These are phyloP conservation scores for Globisporangium okanoganense DNA, from an alignment of 352 stramenopile genomes.

Conservation along the genomic window DNA sequence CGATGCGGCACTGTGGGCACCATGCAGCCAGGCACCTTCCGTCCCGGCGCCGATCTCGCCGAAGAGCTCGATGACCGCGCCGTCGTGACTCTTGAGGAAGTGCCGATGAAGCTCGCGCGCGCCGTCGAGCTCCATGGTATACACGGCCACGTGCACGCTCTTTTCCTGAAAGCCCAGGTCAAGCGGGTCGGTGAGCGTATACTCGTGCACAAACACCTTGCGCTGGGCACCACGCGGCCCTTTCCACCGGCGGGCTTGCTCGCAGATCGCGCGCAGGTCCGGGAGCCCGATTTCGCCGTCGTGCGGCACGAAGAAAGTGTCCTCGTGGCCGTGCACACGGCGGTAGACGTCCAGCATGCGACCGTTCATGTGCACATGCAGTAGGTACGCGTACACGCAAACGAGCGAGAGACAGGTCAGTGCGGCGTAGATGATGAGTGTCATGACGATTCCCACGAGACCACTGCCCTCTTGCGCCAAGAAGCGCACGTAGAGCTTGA, in stretches of 20 bases:
- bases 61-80: constrained; percentile 86
- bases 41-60: constrained; percentile 38
- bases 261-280: constrained; percentile 69
- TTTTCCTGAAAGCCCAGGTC: constrained; percentile 60
- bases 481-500: constrained; percentile 87
- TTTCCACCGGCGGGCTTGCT: constrained; percentile 58
- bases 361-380: constrained; percentile 88
- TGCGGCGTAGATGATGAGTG: constrained; percentile 66
- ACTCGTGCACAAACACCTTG: constrained; percentile 83
- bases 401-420: constrained; percentile 53
- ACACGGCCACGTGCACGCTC: constrained; percentile 78
- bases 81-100: constrained; percentile 83
- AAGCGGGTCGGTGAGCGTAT: constrained; percentile 67
- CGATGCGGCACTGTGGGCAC: constrained; percentile 23
- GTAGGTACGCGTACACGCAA: constrained; percentile 73
- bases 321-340: constrained; percentile 65
- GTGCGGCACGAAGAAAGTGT: constrained; percentile 84
- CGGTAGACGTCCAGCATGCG: constrained; percentile 87
- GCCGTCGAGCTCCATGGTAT: constrained; percentile 63
- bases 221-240: constrained; percentile 48
- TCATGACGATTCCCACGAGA: constrained; percentile 75
- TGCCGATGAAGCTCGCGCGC: constrained; percentile 73
- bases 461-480: constrained; percentile 66
- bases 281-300: constrained; percentile 80
- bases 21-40: constrained; percentile 38